Base-by-base conservation (phyloP, 2,329 filamentous ascomycete species). In the Raffaelea albimanens region DNA sequence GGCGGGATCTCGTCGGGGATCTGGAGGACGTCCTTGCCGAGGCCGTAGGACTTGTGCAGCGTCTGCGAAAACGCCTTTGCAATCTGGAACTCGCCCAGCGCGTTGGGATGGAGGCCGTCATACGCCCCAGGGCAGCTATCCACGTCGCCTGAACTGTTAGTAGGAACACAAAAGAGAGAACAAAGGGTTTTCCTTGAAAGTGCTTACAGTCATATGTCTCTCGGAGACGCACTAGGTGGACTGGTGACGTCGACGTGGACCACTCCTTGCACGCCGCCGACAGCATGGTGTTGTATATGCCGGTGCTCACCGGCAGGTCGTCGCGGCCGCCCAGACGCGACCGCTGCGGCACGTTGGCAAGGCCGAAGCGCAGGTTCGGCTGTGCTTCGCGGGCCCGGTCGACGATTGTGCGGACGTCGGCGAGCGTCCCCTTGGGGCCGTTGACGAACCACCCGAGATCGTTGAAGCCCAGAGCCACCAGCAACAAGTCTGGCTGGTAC, bases 61-160 rank as follows among this genome's bases (percentile, higher is more conserved):
- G 59, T 57, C 10, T 52, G 45, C 2, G 61, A 58, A 53, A 70
- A 71, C 10, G 66, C 67, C 40, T 59, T 53, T 3, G 68, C 66
- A 44, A 71, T 66, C 47, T 70, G 59, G 50, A 58, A 67, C 43
- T 71, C 67, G 16, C 67, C 68, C 1, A 63, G 53, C 5, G 59
- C 59, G 43, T 64, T 67, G 1, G 67, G 68, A 46, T 72, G 68
- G 9, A 71, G 53, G 10, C 67, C 68, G 54, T 58, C 49, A 43
- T 46, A 46, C 34, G 38, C 42, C 10, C 29, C 49, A 3, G 49
- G 49, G 18, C 49, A 51, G 38, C 20, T 21, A 11, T 42, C 36
- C 2, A 42, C 48, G 29, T 47, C 43, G 18, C n/a, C n/a, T n/a
- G n/a, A n/a, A n/a, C n/a, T n/a, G n/a, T n/a, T n/a, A n/a, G n/a